Evolutionary conservation across 2,329 filamentous ascomycete genomes (phyloP), one percentile per base, ranked within the genome.

Genomic region (Ascochyta viciae-villosae): DNA sequence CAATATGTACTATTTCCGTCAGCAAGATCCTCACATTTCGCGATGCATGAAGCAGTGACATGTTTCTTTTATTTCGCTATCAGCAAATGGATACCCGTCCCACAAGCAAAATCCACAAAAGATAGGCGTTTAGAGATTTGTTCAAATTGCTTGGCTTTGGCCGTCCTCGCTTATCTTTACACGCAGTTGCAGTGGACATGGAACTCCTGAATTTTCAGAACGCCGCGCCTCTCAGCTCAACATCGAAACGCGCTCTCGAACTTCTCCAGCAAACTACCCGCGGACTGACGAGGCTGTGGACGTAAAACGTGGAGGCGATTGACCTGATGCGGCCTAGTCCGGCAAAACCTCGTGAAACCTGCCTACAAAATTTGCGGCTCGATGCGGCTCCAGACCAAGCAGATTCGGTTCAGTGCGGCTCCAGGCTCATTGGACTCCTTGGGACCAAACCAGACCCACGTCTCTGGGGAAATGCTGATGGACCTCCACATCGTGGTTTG

Each of bases 71-170:
- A 47, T 26, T 47, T 39, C 12, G 37, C 53, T 50, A 50, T 52
- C 50, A 41, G 50, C 22, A 8, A 10, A 50, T 38, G 42, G 53
- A 44, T 37, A 29, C 52, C 24, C 24, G 53, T 56, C 53, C 53
- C 53, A 50, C 53, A 26, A 34, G 26, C 31, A 37, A 43, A 54
- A 50, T 56, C 53, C 53, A 56, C 53, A 50, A 56, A 56, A 56
- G 53, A 56, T 56, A 56, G 47, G 53, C 53, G 53, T 56, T 37
- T 56, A 56, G 40, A 46, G 33, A 9, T 41, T 41, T 46, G 46
- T 55, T 35, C 23, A 50, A 31, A 55, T 44, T 37, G 41, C 46
- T 55, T 41, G 46, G 46, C 41, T 37, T 16, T 26, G 31, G 31
- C 46, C 24, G 16, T 42, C 31, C 16, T 16, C 26, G 42, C 53